These are phyloP conservation scores for Uncinocarpus reesii DNA, from an alignment of 2,329 filamentous ascomycete species.

Conservation along the genomic window DNA sequence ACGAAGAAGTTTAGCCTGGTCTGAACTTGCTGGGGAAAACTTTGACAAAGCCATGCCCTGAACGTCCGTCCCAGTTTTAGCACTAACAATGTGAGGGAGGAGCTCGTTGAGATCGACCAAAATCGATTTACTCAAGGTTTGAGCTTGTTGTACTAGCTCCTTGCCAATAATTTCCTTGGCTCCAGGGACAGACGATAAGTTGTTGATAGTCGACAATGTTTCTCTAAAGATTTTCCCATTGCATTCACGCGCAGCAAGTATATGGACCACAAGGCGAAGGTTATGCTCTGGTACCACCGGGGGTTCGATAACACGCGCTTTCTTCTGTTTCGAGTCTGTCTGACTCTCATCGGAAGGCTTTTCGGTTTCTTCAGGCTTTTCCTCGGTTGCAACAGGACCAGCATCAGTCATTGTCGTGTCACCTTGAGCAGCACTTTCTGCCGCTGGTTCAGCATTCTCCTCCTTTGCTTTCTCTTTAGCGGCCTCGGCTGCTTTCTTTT, in stretches of 20 bases:
- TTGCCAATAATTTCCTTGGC: constrained; percentile 86
- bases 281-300: constrained; percentile 83
- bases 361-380: constrained; percentile 35
- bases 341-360: constrained; percentile 31
- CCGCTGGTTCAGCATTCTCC: constrained; percentile 14
- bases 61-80: constrained; percentile 82
- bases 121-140: constrained; percentile 72
- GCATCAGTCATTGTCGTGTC: constrained; percentile 36
- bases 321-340: constrained; percentile 43
- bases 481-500: constrained; percentile 23
- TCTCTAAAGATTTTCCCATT: constrained; percentile 97
- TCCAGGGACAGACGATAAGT: constrained; percentile 82
- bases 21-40: constrained; percentile 90
- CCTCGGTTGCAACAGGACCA: constrained; percentile 21
- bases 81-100: constrained; percentile 73
- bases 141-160: constrained; percentile 80
- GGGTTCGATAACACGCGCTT: constrained; percentile 58
- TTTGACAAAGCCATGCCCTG: constrained; percentile 89
- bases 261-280: constrained; percentile 86
- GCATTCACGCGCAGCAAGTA: constrained; percentile 90
- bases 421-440: constrained; percentile 21
- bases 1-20: constrained; percentile 89
- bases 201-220: constrained; percentile 96
- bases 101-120: constrained; percentile 75
- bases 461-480: constrained; percentile 25